Percentiles rank a stretch among this genome's conserved stretches.
These are phyloP conservation scores for Glycine latifolia DNA, from an alignment of 306 rosid genomes.

Conservation along the genomic window DNA sequence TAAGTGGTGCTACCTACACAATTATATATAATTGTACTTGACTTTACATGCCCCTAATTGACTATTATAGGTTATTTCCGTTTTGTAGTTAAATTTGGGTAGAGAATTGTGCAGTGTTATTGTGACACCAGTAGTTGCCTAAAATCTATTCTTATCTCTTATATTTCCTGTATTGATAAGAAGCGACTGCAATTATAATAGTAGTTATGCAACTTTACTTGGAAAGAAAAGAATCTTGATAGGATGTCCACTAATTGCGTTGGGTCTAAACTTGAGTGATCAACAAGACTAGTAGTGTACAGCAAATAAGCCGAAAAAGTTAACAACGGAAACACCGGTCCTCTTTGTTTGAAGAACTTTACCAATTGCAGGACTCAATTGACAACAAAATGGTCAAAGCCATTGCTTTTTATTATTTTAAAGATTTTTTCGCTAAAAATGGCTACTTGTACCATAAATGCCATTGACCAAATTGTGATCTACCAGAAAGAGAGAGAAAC, in stretches of 20 bases:
- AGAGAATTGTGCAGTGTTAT: background rate
- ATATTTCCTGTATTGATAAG: background rate
- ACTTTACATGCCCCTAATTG: constrained; percentile 9
- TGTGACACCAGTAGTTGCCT: background rate
- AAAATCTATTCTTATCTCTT: background rate
- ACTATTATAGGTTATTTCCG: too few relatives aligned
- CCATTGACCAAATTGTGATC: background rate
- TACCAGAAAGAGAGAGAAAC: background rate
- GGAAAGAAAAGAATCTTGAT: constrained; percentile 33
- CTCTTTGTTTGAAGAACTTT: constrained; percentile 22
- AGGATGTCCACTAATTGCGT: constrained; percentile 2
- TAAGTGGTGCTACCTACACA: constrained; percentile 4
- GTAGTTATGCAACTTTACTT: constrained; percentile 37
- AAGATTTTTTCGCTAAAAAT: background rate
- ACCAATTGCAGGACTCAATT: constrained; percentile 24
- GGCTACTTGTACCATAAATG: background rate
- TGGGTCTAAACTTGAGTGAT: constrained; percentile 36
- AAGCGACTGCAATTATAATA: background rate
- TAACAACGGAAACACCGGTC: background rate
- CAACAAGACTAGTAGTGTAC: background rate
- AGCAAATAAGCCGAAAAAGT: background rate
- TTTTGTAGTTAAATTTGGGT: background rate
- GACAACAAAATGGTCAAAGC: constrained; percentile 38
- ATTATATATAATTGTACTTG: constrained; percentile 4
- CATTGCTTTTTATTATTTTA: background rate